Evolutionary conservation across 2,329 filamentous ascomycete genomes (phyloP), one percentile per base, ranked within the genome.

Genomic region (Metarhizium brunneum): DNA sequence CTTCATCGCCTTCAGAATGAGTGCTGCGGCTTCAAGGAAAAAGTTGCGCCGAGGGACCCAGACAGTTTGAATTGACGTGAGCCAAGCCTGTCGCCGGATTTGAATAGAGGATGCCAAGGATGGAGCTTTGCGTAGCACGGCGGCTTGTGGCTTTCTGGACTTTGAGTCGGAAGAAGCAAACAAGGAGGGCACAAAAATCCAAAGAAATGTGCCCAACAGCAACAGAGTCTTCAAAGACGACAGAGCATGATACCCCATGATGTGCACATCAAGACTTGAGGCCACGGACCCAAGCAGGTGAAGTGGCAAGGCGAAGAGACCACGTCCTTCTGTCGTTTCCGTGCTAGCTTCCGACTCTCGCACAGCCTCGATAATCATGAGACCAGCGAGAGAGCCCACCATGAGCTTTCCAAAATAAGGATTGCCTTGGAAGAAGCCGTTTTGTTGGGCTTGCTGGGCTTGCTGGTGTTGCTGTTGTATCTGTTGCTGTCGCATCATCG

Each of bases 41-140:
- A 95, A 92, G 62, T 87, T 89, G 69, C 95, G 90, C 20, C 86
- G 83, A 11, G 92, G 92, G 14, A 96, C 88, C 82, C 91, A 95
- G 29, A 96, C 89, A 4, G 88, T 92, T 71, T 96, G 92, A 57
- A 96, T 86, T 7, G 92, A 89, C 3, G 92, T 96, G 56, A 95
- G 84, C 92, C 92, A 96, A 36, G 92, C 92, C 68, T 91, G 88
- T 58, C 87, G 85, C 52, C 91, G 86, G 49, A 95, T 87, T 62
- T 94, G 84, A 56, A 95, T 90, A 0, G 92, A 87, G 0, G 90
- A 92, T 3, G 88, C 84, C 56, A 90, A 76, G 2, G 88, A 90
- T 2, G 88, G 87, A 6, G 83, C 85, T 18, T 79, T 75, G 60
- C 74, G 68, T 6, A 79, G 68, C 1, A 73, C 69, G 16, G 69